Evolutionary conservation across 306 rosid genomes (phyloP), one percentile per base, ranked within the genome.

Genomic region (Biancaea sappan): DNA sequence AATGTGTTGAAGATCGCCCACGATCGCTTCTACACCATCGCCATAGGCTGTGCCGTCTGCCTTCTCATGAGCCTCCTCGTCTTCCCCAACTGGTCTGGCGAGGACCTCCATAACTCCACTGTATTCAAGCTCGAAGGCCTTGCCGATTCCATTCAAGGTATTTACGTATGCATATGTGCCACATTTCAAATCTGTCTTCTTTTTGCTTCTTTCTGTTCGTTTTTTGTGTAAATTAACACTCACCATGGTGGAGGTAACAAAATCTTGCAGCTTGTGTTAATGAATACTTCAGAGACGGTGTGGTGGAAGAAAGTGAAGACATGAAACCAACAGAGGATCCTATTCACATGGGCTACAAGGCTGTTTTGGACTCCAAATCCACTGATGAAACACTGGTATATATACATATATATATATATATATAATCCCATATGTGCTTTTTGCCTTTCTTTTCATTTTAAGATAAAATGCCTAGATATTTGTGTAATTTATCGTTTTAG

Each of bases 1-100:
- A 77, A 86, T 56, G 89, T 91, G 63, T 19, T 79, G 79, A 88
- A 80, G 78, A 81, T 94, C 35, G 91, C 92, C 2, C 87, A 80
- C 21, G 86, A 88, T 2, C 85, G 98, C n/a, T 76, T 91, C 83
- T 91, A 60, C 84, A 89, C 94, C 76, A 89, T 94, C 29, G 96
- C 92, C 66, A 88, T 94, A 14, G 97, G 98, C 66, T 91, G 97
- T 68, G 93, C 78, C 22, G 16, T 91, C 11, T 94, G 97, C 79
- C 91, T 94, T 5, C 1, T 91, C 21, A 86, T 89, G 92, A 89
- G 94, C 68, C 82, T 91, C n/a, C 66, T 94, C 28, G 15, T 91
- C 12, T 89, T 91, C 79, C 98, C 97, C 28, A 89, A 89, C 56
- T 94, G 98, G 97, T 94, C 97, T 0, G 98, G 98, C 8, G 88